Percentiles rank a stretch among this genome's conserved stretches.
Conservation (phyloP, 2,329 filamentous ascomycete genomes). For the Aspergillus costaricaensis region DNA sequence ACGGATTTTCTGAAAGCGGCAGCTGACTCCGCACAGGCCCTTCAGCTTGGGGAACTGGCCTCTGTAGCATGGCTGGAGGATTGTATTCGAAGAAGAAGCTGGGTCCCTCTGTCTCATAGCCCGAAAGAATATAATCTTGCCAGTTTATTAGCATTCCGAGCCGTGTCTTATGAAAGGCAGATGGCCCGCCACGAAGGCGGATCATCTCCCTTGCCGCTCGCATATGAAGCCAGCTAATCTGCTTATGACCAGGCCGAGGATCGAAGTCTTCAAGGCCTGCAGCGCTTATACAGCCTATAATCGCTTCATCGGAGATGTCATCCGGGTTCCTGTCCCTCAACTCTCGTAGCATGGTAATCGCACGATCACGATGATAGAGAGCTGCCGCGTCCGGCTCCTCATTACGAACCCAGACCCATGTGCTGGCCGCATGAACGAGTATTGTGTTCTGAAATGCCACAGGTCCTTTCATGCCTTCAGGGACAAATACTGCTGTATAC, state of each 20-base stretch:
- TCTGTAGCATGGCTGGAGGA: constrained; percentile 5
- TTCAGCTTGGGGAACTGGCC: not conserved
- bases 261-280: constrained; percentile 45
- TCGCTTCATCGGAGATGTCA: constrained; percentile 41
- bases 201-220: constrained; percentile 43
- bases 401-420: constrained; percentile 40
- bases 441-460: constrained; percentile 43
- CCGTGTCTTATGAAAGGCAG: constrained; percentile 38
- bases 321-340: constrained; percentile 34
- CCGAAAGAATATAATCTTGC: constrained; percentile 45
- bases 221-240: constrained; percentile 45
- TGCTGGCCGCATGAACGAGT: constrained; percentile 42
- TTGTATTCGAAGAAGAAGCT: constrained; percentile 39
- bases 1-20: not conserved
- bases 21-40: not conserved
- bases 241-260: constrained; percentile 39
- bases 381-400: constrained; percentile 33
- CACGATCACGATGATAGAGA: constrained; percentile 36
- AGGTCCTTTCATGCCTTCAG: constrained; percentile 43
- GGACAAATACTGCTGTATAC: constrained; percentile 43
- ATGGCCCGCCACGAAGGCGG: constrained; percentile 38
- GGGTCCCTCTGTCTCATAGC: constrained; percentile 38
- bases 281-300: constrained; percentile 43
- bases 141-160: constrained; percentile 46
- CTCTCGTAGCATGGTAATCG: constrained; percentile 37